These are phyloP conservation scores for Rhododendron simsii DNA, from an alignment of 148 eudicot species.

Conservation along the genomic window DNA sequence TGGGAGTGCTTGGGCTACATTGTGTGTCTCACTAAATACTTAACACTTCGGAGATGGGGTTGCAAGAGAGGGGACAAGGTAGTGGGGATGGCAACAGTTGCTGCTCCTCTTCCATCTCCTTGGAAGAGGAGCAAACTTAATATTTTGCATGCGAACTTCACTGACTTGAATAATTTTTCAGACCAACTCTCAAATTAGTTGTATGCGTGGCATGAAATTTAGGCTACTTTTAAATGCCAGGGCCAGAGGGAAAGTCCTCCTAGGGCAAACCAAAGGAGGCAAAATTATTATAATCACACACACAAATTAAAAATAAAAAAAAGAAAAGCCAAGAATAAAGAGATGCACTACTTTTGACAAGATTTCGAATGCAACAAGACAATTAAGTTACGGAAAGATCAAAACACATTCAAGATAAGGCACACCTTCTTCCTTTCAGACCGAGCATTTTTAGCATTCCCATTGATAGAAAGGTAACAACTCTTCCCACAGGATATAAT, in stretches of 20 bases:
- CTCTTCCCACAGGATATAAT: conserved; percentile 94
- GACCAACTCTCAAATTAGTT: background rate
- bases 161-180: background rate
- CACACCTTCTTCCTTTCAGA: conserved; percentile 86
- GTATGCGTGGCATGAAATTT: background rate
- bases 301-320: background rate
- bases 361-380: background rate
- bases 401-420: conserved; percentile 8
- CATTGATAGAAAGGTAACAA: conserved; percentile 88
- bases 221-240: background rate
- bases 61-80: background rate
- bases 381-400: background rate
- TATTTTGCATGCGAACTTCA: background rate
- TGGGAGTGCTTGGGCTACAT: background rate
- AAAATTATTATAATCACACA: background rate
- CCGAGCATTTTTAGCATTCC: conserved; percentile 95
- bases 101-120: background rate
- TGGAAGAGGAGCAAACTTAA: background rate
- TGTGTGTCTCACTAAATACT: background rate
- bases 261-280: background rate
- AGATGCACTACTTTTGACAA: background rate
- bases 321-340: background rate
- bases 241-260: background rate
- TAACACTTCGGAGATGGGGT: background rate
- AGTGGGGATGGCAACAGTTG: background rate